Base-by-base conservation (phyloP, 1,139 yeast genomes). In the Hansenula lynferdii region DNA sequence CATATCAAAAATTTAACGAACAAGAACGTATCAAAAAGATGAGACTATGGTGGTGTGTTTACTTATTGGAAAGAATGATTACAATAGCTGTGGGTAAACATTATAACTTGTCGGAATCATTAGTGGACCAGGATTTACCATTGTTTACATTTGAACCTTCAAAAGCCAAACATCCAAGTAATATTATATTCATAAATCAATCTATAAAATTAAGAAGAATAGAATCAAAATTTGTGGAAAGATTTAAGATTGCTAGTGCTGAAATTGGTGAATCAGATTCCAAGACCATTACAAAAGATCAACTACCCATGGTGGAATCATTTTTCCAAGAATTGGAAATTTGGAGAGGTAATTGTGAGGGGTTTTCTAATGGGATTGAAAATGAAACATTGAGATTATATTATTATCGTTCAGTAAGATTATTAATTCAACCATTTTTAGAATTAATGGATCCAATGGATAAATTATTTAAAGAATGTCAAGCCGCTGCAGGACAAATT, bases 401-500 rank as follows among this genome's bases (percentile, higher is more conserved):
- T 44, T 77, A 77, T 50, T 73, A 75, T 47, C 64, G 79, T 33
- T 70, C 81, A 1, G 76, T 77, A 4, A 60, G 83, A 39, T 58
- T 74, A 26, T 55, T 77, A 42, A 64, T 77, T 36, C 83, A 77
- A 49, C 84, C 84, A 6, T 77, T 74, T 51, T 52, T 77, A 42
- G 81, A 75, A 44, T 56, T 75, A 15, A 52, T 77, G 47, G 75
- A 72, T 39, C 82, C 83, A 7, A 73, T 72, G 47, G 77, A 75
- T 49, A 65, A 72, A 34, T 57, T 77, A 21, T 76, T 77, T 49
- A 66, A 68, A 39, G 80, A 75, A 54, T 77, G 83, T 53, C 82
- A 76, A 49, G 75, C 77, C 3, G 81, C 80, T 28, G 80, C 82
- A 3, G 83, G 83, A 29, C 78, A 75, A 50, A 72, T 77, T 31